phyloP scores from a whole-genome alignment of 2,329 filamentous ascomycete species.

The Ceratocystis albifundus region DNA sequence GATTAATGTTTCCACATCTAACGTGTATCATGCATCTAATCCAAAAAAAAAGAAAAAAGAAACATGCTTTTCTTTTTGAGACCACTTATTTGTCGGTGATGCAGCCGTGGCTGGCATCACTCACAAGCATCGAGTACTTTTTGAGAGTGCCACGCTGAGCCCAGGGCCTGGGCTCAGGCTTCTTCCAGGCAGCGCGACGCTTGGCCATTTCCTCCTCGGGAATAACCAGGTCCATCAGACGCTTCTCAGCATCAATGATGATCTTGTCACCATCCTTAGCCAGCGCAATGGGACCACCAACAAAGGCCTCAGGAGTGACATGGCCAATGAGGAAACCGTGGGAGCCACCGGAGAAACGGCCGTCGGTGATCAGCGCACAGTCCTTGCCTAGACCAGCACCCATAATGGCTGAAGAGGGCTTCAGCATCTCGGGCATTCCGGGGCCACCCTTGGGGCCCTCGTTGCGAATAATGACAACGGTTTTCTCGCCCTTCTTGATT shows the following conservation, averaged over 20 bases:
- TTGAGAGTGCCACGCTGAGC: slow-evolving; percentile 54
- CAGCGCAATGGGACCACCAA: slow-evolving; percentile 72
- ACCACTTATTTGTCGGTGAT: slow-evolving; percentile 37
- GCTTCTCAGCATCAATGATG: slow-evolving; percentile 68
- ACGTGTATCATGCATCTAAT: slow-evolving; percentile 1
- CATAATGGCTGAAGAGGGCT: slow-evolving; percentile 88
- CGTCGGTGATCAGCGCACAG: slow-evolving; percentile 62
- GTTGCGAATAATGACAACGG: slow-evolving; percentile 83
- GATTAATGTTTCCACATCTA: not conserved
- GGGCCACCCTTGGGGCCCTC: slow-evolving; percentile 89
- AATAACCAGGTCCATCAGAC: slow-evolving; percentile 55
- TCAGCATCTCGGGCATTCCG: slow-evolving; percentile 91
- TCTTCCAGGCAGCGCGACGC: slow-evolving; percentile 50
- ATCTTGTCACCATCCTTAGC: slow-evolving; percentile 72
- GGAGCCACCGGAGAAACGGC: slow-evolving; percentile 66
- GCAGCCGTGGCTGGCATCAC: slow-evolving; percentile 48
- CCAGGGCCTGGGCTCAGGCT: slow-evolving; percentile 40
- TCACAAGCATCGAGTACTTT: slow-evolving; percentile 55
- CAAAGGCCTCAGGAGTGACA: slow-evolving; percentile 76
- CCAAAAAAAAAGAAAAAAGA: too few relatives aligned
- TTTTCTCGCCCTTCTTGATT: slow-evolving; percentile 76
- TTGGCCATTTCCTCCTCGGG: slow-evolving; percentile 51
- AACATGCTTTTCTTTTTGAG: not conserved
- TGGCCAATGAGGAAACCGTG: slow-evolving; percentile 84
- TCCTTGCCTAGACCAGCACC: slow-evolving; percentile 70